Evolutionary conservation across 768 basidiomycete genomes (phyloP), one percentile per base, ranked within the genome.

Genomic region (Tricholoma hemisulphureum): DNA sequence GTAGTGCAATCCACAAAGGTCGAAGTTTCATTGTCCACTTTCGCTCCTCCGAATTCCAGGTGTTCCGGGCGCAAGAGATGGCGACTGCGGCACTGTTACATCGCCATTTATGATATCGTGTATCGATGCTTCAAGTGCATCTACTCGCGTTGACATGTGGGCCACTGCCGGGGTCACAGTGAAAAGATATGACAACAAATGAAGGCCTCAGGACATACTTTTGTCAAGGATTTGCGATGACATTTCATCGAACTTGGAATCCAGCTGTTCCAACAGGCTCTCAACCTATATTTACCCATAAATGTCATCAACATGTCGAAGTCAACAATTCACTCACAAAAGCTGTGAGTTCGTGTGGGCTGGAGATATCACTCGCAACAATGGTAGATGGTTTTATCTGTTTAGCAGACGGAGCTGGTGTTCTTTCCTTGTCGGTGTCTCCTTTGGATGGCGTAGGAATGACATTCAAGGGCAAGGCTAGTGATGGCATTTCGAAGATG

Each of bases 331-430:
- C 28, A 81, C 91, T 73, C 69, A 97, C 95, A 74, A 95, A 97
- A 20, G 93, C 93, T 28, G 95, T 96, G 62, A 97, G 73, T 70
- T 97, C 95, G 69, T 95, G 94, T 1, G 95, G 95, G 66, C 91
- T 93, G 2, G 94, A 93, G 32, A 93, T 93, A 63, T 94, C 91
- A 57, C 77, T 77, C 28, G 74, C 76, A 51, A 68, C 76, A 56
- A 74, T 75, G 51, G 69, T 71, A 3, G 80, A 73, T 39, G 73
- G 64, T 63, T 78, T 80, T 8, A 75, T 71, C 53, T 77, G 78
- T 61, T 80, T 83, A 55, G 66, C 62, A 11, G 71, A 67, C n/a
- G 76, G 67, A 10, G 81, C 77, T 23, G 83, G 82, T n/a, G 82
- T 84, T 65, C 77, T 80, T 61, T 82, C 80, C 56, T 76, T 79